Percentiles rank a stretch among this genome's conserved stretches.
Conservation (phyloP, 495 filamentous ascomycete species). For the Annulohypoxylon nitens region DNA sequence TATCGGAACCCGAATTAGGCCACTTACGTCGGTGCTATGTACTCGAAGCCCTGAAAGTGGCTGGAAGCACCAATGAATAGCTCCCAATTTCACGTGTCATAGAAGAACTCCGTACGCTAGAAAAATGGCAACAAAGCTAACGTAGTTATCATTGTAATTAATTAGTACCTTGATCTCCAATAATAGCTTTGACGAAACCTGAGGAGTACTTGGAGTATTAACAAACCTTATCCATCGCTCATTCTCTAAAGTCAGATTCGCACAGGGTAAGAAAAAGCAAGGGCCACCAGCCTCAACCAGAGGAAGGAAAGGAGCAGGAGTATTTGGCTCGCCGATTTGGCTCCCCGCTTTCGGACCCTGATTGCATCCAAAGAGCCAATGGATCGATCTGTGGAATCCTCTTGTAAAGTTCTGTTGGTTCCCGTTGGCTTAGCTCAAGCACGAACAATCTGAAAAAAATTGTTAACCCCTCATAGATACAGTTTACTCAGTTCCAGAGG, state of each 20-base stretch:
- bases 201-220: conserved; percentile 7
- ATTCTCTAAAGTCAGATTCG: conserved; percentile 1
- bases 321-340: conserved; percentile 36
- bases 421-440: conserved; percentile 43
- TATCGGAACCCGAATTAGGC: conserved; percentile 29
- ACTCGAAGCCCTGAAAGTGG: conserved; percentile 5
- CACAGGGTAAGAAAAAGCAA: not conserved
- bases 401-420: conserved; percentile 6
- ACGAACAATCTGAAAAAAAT: conserved; percentile 42
- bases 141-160: not conserved
- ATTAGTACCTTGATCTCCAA: conserved; percentile 10
- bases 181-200: conserved; percentile 11
- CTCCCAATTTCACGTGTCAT: conserved; percentile 24
- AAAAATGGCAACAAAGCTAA: not conserved
- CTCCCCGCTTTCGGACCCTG: conserved; percentile 53
- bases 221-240: conserved; percentile 7
- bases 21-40: not conserved
- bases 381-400: not conserved
- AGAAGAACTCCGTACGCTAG: conserved; percentile 27
- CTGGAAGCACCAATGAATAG: conserved; percentile 14
- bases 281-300: conserved; percentile 15
- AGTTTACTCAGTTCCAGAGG: conserved; percentile 19
- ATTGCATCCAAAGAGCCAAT: conserved; percentile 12
- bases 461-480: conserved; percentile 48
- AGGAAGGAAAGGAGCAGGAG: conserved; percentile 15